Evolutionary conservation across 257 asterid species (phyloP).

Genomic region (Solanum appendiculatum): DNA sequence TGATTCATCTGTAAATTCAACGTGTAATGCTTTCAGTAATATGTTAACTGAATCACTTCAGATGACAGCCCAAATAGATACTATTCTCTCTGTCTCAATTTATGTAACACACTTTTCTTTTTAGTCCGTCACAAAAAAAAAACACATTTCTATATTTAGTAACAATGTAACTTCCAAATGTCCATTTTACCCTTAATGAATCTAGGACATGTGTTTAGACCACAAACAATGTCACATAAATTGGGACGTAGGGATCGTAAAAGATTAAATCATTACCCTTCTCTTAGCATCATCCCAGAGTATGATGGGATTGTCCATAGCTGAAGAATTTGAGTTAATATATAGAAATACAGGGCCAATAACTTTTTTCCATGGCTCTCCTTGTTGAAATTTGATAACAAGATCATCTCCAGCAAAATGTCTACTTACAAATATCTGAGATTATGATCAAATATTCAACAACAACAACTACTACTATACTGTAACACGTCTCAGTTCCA

Average conservation of each 20-base stretch:
- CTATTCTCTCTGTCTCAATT: too few relatives aligned
- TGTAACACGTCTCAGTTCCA: neutral
- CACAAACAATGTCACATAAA: neutral
- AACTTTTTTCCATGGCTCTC: constrained; percentile 82
- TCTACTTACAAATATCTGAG: constrained; percentile 78
- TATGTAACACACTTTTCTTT: too few relatives aligned
- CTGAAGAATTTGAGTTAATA: constrained; percentile 33
- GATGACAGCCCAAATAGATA: too few relatives aligned
- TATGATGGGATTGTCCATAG: constrained; percentile 25
- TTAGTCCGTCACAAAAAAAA: too few relatives aligned
- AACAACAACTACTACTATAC: neutral
- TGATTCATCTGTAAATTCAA: constrained; percentile 37
- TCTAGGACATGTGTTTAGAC: too few relatives aligned
- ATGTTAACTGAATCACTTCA: too few relatives aligned
- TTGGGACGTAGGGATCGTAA: neutral
- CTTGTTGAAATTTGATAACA: constrained; percentile 32
- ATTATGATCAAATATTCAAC: neutral
- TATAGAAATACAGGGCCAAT: constrained; percentile 67
- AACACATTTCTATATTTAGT: too few relatives aligned
- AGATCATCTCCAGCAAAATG: constrained; percentile 59
- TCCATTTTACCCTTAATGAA: too few relatives aligned
- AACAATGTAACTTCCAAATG: too few relatives aligned
- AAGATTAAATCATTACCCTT: neutral
- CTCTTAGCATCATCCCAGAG: constrained; percentile 77
- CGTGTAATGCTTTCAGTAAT: neutral